Evolutionary conservation across 139 green algal genomes (phyloP).

Genomic region (Chlorella sp.): DNA sequence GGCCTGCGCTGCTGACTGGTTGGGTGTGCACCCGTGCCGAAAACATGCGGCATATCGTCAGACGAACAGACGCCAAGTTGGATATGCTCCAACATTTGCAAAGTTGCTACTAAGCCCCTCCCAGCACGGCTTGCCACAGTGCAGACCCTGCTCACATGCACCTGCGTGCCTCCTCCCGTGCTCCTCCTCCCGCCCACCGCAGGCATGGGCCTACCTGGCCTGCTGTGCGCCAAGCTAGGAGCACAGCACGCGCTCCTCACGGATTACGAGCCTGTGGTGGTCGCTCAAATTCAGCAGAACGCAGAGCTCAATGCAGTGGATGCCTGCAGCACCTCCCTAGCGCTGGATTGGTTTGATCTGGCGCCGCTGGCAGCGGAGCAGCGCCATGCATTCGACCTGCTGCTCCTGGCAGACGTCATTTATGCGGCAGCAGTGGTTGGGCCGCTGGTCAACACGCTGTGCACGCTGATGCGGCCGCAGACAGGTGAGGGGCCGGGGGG

Average conservation of each 20-base stretch:
- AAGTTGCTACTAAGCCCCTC: no score
- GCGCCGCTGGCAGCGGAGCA: constrained; percentile 5
- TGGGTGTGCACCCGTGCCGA: no score
- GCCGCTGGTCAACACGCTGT: constrained; percentile 29
- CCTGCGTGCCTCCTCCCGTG: no score
- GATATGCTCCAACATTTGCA: no score
- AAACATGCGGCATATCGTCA: no score
- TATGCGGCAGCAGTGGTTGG: constrained; percentile 23
- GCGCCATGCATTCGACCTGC: background rate
- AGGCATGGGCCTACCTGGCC: constrained; percentile 38
- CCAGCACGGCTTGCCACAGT: no score
- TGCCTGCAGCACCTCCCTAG: background rate
- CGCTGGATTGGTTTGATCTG: constrained; percentile 25
- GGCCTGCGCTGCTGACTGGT: no score
- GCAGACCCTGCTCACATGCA: no score
- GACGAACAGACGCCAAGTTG: no score
- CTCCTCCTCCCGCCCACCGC: no score
- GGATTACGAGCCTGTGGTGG: constrained; percentile 36
- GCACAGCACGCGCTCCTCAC: constrained; percentile 6
- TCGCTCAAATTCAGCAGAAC: constrained; percentile 1
- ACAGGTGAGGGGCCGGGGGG: background rate
- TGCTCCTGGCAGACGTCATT: constrained; percentile 38
- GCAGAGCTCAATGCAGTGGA: background rate
- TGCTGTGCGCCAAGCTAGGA: constrained; percentile 32
- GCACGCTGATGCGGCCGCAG: background rate